A percentile compares a stretch with the other conserved stretches of the same genome.
Evolutionary conservation across 257 asterid genomes (phyloP).

Genomic region (Gentiana straminea): DNA sequence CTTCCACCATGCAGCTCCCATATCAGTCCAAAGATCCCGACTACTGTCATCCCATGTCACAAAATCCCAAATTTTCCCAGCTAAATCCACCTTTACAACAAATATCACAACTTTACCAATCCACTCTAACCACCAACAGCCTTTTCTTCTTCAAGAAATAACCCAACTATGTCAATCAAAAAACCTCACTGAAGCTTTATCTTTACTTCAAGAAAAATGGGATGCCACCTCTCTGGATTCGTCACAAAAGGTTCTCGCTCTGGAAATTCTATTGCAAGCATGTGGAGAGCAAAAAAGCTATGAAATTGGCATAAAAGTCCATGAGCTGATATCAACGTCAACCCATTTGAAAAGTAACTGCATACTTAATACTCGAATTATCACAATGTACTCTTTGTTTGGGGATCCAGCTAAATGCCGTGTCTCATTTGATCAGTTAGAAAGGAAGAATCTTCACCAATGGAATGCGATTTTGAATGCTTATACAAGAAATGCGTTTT

Average conservation of each 20-base stretch:
- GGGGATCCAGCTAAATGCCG: conserved; percentile 15
- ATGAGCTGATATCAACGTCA: conserved; percentile 10
- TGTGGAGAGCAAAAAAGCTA: conserved; percentile 15
- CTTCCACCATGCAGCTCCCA: neutral
- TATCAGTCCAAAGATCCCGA: no score
- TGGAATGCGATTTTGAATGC: conserved; percentile 28
- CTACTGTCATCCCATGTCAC: neutral
- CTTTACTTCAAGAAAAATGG: conserved; percentile 6
- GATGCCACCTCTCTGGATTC: conserved; percentile 5
- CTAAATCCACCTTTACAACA: neutral
- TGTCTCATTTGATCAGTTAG: conserved; percentile 11
- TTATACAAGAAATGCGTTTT: conserved; percentile 16
- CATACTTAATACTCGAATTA: conserved; percentile 16
- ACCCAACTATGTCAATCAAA: conserved; percentile 11
- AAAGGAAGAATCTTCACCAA: conserved; percentile 17
- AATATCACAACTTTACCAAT: neutral
- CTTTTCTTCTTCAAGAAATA: conserved; percentile 16
- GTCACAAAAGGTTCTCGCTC: conserved; percentile 9
- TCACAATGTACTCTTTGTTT: conserved; percentile 18
- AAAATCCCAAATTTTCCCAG: conserved; percentile 6
- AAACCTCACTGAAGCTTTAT: conserved; percentile 11
- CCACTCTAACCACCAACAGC: neutral
- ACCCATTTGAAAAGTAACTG: conserved; percentile 8
- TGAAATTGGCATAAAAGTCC: conserved; percentile 15
- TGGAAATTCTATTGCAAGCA: conserved; percentile 16